These are phyloP conservation scores for Eutreptiella sp. DNA, from an alignment of 208 protist genomes.

Conservation along the genomic window DNA sequence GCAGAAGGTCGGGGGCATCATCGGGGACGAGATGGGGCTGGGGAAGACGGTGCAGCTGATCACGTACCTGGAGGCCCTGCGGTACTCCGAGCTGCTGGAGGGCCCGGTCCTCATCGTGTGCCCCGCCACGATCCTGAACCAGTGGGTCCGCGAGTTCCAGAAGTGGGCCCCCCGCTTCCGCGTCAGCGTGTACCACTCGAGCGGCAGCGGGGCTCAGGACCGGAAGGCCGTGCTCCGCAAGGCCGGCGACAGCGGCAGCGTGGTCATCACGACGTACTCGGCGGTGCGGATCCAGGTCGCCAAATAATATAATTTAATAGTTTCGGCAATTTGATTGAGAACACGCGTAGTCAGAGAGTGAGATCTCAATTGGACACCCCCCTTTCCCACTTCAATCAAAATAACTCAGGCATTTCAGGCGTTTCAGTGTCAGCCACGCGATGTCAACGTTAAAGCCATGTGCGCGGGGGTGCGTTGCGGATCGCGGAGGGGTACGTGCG, in stretches of 20 bases:
- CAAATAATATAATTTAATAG: slow-evolving; percentile 26
- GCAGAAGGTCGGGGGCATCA: slow-evolving; percentile 78
- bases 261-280: slow-evolving; percentile 89
- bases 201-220: slow-evolving; percentile 27
- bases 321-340: slow-evolving; percentile 47
- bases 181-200: slow-evolving; percentile 72
- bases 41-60: slow-evolving; percentile 94
- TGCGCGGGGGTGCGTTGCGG: no score
- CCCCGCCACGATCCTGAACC: slow-evolving; percentile 81
- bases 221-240: slow-evolving; percentile 45
- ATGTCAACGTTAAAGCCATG: no score
- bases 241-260: slow-evolving; percentile 46
- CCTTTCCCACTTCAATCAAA: not conserved
- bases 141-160: slow-evolving; percentile 89
- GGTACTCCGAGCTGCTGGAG: slow-evolving; percentile 51
- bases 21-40: slow-evolving; percentile 92
- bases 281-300: slow-evolving; percentile 58
- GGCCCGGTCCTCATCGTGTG: slow-evolving; percentile 81
- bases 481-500: no score
- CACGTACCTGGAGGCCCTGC: slow-evolving; percentile 74
- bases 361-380: no score
- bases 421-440: no score
- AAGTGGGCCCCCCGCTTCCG: slow-evolving; percentile 79
- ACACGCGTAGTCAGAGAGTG: no score
- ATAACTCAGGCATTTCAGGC: not conserved